Evolutionary conservation across 2,329 filamentous ascomycete species (phyloP).

Genomic region (Epichloe gansuensis): DNA sequence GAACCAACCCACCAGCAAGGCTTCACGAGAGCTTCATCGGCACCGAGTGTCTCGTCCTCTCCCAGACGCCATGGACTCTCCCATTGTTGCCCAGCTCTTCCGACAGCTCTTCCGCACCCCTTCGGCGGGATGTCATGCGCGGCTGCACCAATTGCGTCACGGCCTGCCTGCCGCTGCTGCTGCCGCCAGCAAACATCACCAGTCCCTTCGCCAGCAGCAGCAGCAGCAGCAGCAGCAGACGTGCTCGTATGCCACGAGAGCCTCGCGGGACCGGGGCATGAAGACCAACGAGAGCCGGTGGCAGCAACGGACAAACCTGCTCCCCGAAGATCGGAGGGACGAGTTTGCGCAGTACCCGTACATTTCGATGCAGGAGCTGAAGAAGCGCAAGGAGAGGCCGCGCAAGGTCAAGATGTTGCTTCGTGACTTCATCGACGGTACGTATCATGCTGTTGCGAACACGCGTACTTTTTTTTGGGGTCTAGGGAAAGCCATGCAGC

Average conservation of each 20-base stretch:
- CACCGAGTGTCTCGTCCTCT: neutral
- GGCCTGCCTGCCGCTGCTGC: neutral
- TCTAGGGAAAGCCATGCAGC: too few species aligned
- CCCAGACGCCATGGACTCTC: conserved; percentile 60
- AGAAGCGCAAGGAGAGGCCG: conserved; percentile 60
- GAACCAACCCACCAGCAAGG: neutral
- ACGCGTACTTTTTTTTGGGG: too few species aligned
- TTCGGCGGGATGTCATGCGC: conserved; percentile 21
- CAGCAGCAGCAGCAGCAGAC: conserved; percentile 12
- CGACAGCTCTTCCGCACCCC: conserved; percentile 68
- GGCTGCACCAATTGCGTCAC: conserved; percentile 2
- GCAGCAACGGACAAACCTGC: conserved; percentile 70
- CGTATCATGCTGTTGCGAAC: neutral
- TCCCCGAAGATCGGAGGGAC: conserved; percentile 62
- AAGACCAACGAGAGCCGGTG: conserved; percentile 56
- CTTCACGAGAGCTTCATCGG: neutral
- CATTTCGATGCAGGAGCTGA: conserved; percentile 71
- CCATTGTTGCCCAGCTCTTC: conserved; percentile 64
- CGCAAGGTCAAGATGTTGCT: conserved; percentile 91
- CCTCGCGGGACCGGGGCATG: conserved; percentile 26
- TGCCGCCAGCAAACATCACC: neutral
- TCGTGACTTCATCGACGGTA: conserved; percentile 93
- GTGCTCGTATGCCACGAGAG: conserved; percentile 15
- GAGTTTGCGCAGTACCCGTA: conserved; percentile 75
- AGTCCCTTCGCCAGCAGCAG: conserved; percentile 2